phyloP scores from a whole-genome alignment of 345 rosid genomes.

The Eucalyptus polybractea region DNA sequence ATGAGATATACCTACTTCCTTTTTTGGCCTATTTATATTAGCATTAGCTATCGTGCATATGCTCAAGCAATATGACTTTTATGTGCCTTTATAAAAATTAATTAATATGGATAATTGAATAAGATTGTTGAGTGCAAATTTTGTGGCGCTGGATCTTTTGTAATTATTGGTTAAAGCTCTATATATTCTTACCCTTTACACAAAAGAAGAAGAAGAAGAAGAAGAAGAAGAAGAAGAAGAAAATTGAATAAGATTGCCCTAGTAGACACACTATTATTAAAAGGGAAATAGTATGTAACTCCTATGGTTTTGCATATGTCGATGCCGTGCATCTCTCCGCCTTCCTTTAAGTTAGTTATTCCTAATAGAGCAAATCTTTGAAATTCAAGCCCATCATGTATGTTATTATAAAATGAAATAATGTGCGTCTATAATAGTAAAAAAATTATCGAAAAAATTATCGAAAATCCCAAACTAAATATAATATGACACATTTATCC shows the following conservation, averaged over 20 bases:
- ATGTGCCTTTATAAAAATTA: background rate
- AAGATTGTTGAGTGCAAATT: background rate
- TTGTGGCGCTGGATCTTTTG: no score
- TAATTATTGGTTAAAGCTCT: no score
- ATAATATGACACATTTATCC: accelerated
- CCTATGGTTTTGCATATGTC: background rate
- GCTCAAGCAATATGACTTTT: background rate
- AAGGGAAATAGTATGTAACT: background rate
- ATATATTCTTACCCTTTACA: no score
- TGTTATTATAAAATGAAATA: background rate
- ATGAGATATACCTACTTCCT: background rate
- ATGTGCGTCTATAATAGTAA: background rate
- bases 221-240: no score
- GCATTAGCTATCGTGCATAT: background rate
- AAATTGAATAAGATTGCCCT: background rate
- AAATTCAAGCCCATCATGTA: background rate
- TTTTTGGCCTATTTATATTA: background rate
- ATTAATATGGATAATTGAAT: background rate
- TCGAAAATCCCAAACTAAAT: background rate
- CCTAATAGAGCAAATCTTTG: background rate
- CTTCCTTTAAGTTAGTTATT: background rate
- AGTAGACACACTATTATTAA: background rate
- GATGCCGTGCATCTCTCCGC: background rate
- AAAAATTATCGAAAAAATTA: no score
- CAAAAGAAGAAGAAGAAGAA: no score